Evolutionary conservation across 805 yeast species (phyloP), one percentile per base, ranked within the genome.

Genomic region (Metschnikowia peoriensis): DNA sequence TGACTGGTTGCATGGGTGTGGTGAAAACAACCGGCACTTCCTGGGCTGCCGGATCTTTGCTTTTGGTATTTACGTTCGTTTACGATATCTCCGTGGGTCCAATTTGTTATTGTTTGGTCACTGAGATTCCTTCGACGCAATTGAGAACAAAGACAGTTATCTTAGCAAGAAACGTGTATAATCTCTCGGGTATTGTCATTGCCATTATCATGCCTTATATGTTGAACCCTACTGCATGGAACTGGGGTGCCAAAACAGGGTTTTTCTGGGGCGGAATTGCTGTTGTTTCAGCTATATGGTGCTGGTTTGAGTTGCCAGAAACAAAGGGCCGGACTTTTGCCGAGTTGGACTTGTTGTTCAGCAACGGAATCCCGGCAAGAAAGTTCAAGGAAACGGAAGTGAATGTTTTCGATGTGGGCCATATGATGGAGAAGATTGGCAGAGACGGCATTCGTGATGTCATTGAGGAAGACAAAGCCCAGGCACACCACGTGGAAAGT

Each of bases 261-360:
- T 70, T 73, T 53, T 72, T 76, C 62, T 75, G 75, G 73, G 74
- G 70, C 29, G 79, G 75, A 5, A 61, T 72, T 44, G 55, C 72
- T 77, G 22, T 68, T 16, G 40, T 62, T 41, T 61, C 66, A 32
- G 52, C 70, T 15, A 16, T 73, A 37, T 80, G 82, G 81, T 67
- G 72, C 38, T 76, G 68, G 65, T 77, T 80, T 65, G 76, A 79
- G 47, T 68, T 83, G 47, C 88, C 89, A 8, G 89, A 84, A 64
- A 79, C 86, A 28, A 72, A 72, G 58, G 77, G 76, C 46, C 74
- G 84, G 64, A 80, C 87, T 0, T 82, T 72, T 61, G 84, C 82
- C 46, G 88, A 84, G 61, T 69, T 84, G 61, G 88, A 83, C 65
- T 68, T 70, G 49, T 67, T 84, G 69, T 84, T 83, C 66, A 71